Base-by-base conservation (phyloP, 192 early-diverging fungal species). In the Linnemannia zychae region DNA sequence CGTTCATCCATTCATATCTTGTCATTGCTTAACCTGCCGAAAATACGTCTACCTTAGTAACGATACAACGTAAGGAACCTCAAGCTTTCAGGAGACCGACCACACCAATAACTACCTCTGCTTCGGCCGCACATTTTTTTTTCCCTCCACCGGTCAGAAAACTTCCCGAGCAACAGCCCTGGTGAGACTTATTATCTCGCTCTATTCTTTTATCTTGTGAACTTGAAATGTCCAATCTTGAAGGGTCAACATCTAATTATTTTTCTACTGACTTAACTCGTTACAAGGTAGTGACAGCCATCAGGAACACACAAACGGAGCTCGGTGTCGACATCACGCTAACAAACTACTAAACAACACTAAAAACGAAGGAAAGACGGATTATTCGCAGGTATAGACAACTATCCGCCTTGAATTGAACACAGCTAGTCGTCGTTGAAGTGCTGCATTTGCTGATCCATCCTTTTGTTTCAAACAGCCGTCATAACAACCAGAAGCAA, bases 1-100 rank as follows among this genome's bases (percentile, higher is more conserved):
- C 67, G 67, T 68, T 68, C 67, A 22, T 68, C 66, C 66, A 67
- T 67, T 33, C 67, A 68, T 68, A 68, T 37, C 67, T n/a, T 68
- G 37, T 68, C 67, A 5, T 68, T 68, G 33, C 37, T 22, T 40
- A 38, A 18, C 37, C 34, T 68, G 37, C 37, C 67, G 67, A 68
- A 68, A 38, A 20, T 34, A 40, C 37, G 24, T 60, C 13, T 24
- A 60, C 57, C 57, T 60, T 31, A 24, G 67, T 68, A 68, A 68
- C 34, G 67, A 68, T 68, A 38, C 37, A 68, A 36, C 67, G 37
- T 36, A 68, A 68, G 67, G 67, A 68, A 36, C 67, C 17, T 68
- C 67, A 68, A 68, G 37, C 67, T 68, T 40, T 68, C 67, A 68
- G 67, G 67, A 68, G 37, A 36, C 66, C 18, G 37, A 38, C 18